Conservation (phyloP, 2,329 filamentous ascomycete genomes). For the Fusarium chlamydosporum region DNA sequence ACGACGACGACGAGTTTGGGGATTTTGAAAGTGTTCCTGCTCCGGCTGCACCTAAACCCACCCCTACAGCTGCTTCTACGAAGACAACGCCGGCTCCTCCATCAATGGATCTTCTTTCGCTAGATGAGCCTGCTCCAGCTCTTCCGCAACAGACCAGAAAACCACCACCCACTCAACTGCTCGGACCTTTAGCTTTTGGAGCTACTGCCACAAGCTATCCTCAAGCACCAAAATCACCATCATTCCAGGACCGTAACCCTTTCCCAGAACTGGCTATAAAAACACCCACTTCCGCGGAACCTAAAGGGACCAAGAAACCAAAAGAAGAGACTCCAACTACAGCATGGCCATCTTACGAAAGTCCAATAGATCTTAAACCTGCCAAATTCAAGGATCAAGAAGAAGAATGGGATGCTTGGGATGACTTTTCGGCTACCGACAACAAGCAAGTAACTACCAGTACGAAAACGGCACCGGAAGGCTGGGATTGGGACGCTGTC, state of each 20-base stretch:
- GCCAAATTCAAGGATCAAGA: slow-evolving; percentile 50
- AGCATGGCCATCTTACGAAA: slow-evolving; percentile 61
- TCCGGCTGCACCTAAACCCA: slow-evolving; percentile 2
- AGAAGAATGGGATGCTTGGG: slow-evolving; percentile 68
- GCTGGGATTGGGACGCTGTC: slow-evolving; percentile 67
- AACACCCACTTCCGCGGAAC: slow-evolving; percentile 57
- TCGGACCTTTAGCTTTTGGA: slow-evolving; percentile 51
- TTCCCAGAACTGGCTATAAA: slow-evolving; percentile 65
- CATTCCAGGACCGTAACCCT: slow-evolving; percentile 67
- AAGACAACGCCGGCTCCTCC: slow-evolving; percentile 42
- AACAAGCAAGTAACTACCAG: slow-evolving; percentile 38
- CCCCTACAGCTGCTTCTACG: slow-evolving; percentile 36
- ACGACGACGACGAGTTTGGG: slow-evolving; percentile 69
- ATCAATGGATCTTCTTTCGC: slow-evolving; percentile 60
- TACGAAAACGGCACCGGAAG: slow-evolving; percentile 44
- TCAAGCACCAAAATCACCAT: slow-evolving; percentile 65
- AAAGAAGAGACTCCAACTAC: slow-evolving; percentile 60
- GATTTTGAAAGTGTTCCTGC: slow-evolving; percentile 68
- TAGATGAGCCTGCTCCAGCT: slow-evolving; percentile 53
- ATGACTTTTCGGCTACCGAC: slow-evolving; percentile 57
- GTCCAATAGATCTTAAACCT: slow-evolving; percentile 23
- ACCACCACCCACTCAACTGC: slow-evolving; percentile 53
- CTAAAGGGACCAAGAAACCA: slow-evolving; percentile 54
- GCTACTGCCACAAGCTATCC: slow-evolving; percentile 56
- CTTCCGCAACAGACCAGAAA: slow-evolving; percentile 37